Percentiles rank a stretch among this genome's conserved stretches.
These are phyloP conservation scores for Coemansia sp. DNA, from an alignment of 192 early-diverging fungal species.

Conservation along the genomic window DNA sequence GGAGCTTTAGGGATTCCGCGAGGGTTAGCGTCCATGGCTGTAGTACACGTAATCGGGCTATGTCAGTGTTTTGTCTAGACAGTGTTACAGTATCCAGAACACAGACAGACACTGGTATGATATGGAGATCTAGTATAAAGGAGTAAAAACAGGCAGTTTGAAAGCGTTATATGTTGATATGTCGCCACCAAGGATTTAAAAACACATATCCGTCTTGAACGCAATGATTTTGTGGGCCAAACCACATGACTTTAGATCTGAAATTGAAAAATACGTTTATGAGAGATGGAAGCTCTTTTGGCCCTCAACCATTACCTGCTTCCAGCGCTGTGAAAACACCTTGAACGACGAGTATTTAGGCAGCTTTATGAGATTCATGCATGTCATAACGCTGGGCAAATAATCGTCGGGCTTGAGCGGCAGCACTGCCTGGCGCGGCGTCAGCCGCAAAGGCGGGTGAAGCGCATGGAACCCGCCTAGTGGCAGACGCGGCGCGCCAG, in stretches of 20 bases:
- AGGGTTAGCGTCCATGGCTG: conserved; percentile 72
- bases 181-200: no score
- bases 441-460: conserved; percentile 81
- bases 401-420: conserved; percentile 71
- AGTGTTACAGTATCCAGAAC: no score
- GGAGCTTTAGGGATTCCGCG: conserved; percentile 94
- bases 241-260: conserved; percentile 13
- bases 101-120: no score
- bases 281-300: conserved; percentile 74
- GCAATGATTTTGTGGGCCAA: conserved; percentile 10
- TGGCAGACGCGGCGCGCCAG: conserved; percentile 85
- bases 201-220: neutral
- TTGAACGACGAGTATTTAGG: conserved; percentile 74
- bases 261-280: conserved; percentile 11
- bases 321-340: conserved; percentile 65
- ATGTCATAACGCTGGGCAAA: conserved; percentile 95
- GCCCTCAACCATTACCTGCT: conserved; percentile 79
- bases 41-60: neutral
- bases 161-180: no score
- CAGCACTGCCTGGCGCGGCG: conserved; percentile 71
- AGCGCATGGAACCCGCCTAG: conserved; percentile 86
- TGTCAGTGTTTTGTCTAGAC: no score
- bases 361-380: conserved; percentile 91
- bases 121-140: no score
- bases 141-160: no score